phyloP scores from a whole-genome alignment of 371 early-diverging fungal species.

The Mucor plumbeus region DNA sequence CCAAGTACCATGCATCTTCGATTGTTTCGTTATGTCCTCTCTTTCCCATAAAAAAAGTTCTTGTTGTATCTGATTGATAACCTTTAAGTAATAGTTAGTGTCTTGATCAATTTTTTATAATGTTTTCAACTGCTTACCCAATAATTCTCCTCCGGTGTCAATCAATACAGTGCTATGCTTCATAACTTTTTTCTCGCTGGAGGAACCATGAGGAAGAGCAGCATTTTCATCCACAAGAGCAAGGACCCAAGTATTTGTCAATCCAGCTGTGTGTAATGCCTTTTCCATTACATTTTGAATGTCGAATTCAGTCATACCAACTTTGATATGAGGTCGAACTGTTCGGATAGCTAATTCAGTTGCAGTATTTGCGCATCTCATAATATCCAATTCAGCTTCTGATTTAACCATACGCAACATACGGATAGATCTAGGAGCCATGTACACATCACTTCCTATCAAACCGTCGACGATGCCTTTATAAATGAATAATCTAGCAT shows the following conservation, averaged over 20 bases:
- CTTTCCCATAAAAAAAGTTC: slow-evolving; percentile 56
- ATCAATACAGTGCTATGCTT: slow-evolving; percentile 56
- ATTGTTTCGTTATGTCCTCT: slow-evolving; percentile 53
- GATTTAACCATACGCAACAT: slow-evolving; percentile 59
- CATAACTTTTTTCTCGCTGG: slow-evolving; percentile 47
- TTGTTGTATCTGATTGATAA: slow-evolving; percentile 59
- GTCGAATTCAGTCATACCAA: slow-evolving; percentile 53
- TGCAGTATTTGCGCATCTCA: slow-evolving; percentile 57
- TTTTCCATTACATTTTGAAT: slow-evolving; percentile 45
- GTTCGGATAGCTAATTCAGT: slow-evolving; percentile 57
- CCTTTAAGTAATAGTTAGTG: slow-evolving; percentile 8
- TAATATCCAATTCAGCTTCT: slow-evolving; percentile 53
- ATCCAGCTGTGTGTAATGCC: slow-evolving; percentile 46
- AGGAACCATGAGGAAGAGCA: slow-evolving; percentile 63
- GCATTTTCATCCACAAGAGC: slow-evolving; percentile 60
- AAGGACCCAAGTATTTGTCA: slow-evolving; percentile 58
- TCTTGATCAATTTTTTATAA: too few relatives aligned
- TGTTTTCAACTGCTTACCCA: slow-evolving; percentile 27
- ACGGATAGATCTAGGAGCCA: slow-evolving; percentile 52
- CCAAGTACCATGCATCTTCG: slow-evolving; percentile 60
- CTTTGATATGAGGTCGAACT: slow-evolving; percentile 45
- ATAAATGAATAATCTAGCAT: slow-evolving; percentile 55
- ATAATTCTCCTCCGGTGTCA: slow-evolving; percentile 60
- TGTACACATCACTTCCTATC: slow-evolving; percentile 23
- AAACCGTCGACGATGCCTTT: slow-evolving; percentile 41